Evolutionary conservation across 116 monocot species (phyloP).

Genomic region (Iris pallida): DNA sequence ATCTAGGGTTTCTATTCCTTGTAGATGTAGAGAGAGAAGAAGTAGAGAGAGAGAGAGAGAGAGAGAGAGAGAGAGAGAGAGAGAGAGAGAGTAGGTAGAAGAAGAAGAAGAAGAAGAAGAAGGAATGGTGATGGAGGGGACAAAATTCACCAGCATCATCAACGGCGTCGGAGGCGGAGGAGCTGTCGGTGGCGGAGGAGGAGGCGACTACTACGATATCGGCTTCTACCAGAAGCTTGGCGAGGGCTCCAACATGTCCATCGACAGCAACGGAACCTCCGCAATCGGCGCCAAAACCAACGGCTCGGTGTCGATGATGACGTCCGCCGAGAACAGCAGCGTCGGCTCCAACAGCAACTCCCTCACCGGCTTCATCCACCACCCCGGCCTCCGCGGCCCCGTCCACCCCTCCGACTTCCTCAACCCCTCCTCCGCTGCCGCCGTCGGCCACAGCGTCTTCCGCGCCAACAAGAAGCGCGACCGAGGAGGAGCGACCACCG

Average conservation of each 20-base stretch:
- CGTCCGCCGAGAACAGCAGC: constrained; percentile 34
- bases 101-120: no score
- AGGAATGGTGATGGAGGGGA: constrained; percentile 26
- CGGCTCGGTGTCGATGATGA: no score
- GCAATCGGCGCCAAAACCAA: no score
- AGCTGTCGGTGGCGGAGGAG: constrained; percentile 16
- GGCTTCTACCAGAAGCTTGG: constrained; percentile 48
- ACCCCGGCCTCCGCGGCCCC: constrained; percentile 48
- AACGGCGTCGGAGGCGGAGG: constrained; percentile 1
- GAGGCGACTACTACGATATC: constrained; percentile 37
- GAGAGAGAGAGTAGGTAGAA: no score
- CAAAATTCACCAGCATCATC: constrained; percentile 50
- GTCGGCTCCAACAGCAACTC: constrained; percentile 65
- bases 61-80: no score
- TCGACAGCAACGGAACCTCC: constrained; percentile 16
- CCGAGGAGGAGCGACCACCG: constrained; percentile 31
- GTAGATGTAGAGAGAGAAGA: no score
- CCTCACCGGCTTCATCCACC: constrained; percentile 57
- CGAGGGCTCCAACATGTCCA: constrained; percentile 77
- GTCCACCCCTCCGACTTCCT: constrained; percentile 54
- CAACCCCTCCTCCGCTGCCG: constrained; percentile 30
- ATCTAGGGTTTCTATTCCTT: no score
- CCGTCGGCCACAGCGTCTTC: constrained; percentile 44
- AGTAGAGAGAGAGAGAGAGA: no score
- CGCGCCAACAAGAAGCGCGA: constrained; percentile 20